These are phyloP conservation scores for Boletus tylopilopsis DNA, from an alignment of 768 basidiomycete species.

Conservation along the genomic window DNA sequence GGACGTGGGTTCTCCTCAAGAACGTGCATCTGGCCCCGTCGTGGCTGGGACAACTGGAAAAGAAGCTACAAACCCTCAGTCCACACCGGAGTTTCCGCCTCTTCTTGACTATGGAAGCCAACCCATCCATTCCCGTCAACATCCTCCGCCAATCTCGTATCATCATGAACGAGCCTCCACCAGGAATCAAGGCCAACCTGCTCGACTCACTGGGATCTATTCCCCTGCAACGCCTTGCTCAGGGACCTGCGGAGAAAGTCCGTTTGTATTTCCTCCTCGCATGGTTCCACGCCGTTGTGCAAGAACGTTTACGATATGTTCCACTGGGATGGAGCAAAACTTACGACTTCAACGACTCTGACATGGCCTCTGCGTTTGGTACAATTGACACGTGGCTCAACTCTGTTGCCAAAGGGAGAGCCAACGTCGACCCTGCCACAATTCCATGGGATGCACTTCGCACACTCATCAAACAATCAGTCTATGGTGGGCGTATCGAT, in stretches of 20 bases:
- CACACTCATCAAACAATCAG: slow-evolving; percentile 89
- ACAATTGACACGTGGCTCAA: slow-evolving; percentile 92
- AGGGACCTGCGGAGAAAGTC: slow-evolving; percentile 90
- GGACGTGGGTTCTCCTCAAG: slow-evolving; percentile 95
- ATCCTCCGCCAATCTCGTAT: slow-evolving; percentile 94
- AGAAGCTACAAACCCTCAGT: slow-evolving; percentile 89
- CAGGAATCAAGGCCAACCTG: slow-evolving; percentile 94
- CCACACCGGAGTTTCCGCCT: slow-evolving; percentile 91
- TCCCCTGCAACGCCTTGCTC: slow-evolving; percentile 60
- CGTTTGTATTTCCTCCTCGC: slow-evolving; percentile 94
- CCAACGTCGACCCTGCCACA: slow-evolving; percentile 86
- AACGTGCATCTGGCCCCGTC: slow-evolving; percentile 95
- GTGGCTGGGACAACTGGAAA: slow-evolving; percentile 95
- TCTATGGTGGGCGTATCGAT: slow-evolving; percentile 93
- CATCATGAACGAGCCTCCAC: slow-evolving; percentile 98
- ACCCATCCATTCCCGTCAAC: slow-evolving; percentile 91
- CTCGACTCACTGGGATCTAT: slow-evolving; percentile 84
- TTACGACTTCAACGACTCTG: slow-evolving; percentile 99
- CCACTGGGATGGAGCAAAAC: slow-evolving; percentile 96
- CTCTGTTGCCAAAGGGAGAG: slow-evolving; percentile 74
- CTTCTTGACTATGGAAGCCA: slow-evolving; percentile 98
- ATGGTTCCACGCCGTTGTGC: slow-evolving; percentile 98
- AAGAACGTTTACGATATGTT: slow-evolving; percentile 93
- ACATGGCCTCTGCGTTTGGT: slow-evolving; percentile 87
- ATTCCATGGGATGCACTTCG: slow-evolving; percentile 98